Evolutionary conservation across 2,329 filamentous ascomycete genomes (phyloP), one percentile per base, ranked within the genome.

Genomic region (Alternaria triticina): DNA sequence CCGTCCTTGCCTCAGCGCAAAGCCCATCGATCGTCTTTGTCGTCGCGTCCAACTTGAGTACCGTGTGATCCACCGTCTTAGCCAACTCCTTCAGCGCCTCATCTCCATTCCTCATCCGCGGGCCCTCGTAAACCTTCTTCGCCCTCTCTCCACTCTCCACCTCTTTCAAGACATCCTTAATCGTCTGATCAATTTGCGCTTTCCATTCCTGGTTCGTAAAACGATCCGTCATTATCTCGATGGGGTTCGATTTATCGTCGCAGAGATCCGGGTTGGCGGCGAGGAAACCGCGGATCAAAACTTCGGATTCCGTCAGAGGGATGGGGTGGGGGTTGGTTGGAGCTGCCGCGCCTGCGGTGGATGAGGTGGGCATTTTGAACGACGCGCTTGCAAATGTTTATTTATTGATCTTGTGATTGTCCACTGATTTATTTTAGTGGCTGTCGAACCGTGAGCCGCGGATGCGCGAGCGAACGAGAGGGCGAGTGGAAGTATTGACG

Each of bases 1-100:
- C 77, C 4, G 80, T 77, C 54, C 79, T 79, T 5, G 87, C 87
- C 79, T 89, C 87, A 3, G 78, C 78, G 71, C 87, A 89, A 28
- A 89, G 77, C 10, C 73, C 76, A 73, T 87, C 84, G 60, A 89
- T 84, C 61, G 86, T 82, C 15, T 78, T 71, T 6, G 76, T 70
- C 27, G 82, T 85, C 10, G 82, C 80, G 68, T 85, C 83, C 55
- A 83, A 70, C 70, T 84, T 85, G 60, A 86, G 70, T n/a, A 85
- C 74, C 5, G 83, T 85, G 71, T 86, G 83, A 71, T 86, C 83
- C 27, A 86, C 79, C 22, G 76, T 79, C 66, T 77, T 72, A 3
- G 78, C 77, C 61, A 81, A 66, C 57, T 75, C 59, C 60, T 64
- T 74, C 60, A 74, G 56, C 36, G 71, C 71, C 36, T 74, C 71